Evolutionary conservation across 2,329 filamentous ascomycete genomes (phyloP).

Genomic region (Colletotrichum tamarilloi): DNA sequence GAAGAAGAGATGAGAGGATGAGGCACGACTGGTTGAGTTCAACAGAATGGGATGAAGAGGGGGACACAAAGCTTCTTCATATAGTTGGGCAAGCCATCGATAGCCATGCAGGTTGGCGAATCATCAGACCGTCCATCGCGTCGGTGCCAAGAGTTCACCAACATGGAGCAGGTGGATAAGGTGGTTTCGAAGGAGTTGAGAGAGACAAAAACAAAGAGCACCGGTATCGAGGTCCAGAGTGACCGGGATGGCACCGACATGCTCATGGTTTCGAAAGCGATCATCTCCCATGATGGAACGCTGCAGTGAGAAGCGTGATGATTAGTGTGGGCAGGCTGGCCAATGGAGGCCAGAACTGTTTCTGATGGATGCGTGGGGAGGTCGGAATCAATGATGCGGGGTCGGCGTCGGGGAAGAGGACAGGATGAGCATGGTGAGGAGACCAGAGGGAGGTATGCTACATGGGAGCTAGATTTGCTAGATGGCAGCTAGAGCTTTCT

Average conservation of each 20-base stretch:
- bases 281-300: slow-evolving; percentile 29
- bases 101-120: slow-evolving; percentile 3
- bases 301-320: slow-evolving; percentile 20
- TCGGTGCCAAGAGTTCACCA: slow-evolving; percentile 34
- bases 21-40: slow-evolving; percentile 17
- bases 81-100: slow-evolving; percentile 11
- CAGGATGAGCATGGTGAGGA: slow-evolving; percentile 5
- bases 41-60: background rate
- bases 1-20: slow-evolving; percentile 4
- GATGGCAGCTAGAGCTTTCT: slow-evolving; percentile 5
- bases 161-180: slow-evolving; percentile 26
- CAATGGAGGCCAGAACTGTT: slow-evolving; percentile 12
- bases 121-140: slow-evolving; percentile 17
- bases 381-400: slow-evolving; percentile 28
- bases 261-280: slow-evolving; percentile 19
- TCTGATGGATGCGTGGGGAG: slow-evolving; percentile 34
- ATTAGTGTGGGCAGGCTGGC: slow-evolving; percentile 16
- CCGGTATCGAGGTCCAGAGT: slow-evolving; percentile 3
- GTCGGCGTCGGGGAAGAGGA: slow-evolving; percentile 7
- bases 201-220: background rate
- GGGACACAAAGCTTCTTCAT: slow-evolving; percentile 6
- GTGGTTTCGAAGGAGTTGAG: slow-evolving; percentile 16
- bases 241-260: slow-evolving; percentile 17
- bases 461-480: background rate
- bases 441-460: background rate